Conservation (phyloP, 2,329 filamentous ascomycete species). For the Aspergillus sp. region DNA sequence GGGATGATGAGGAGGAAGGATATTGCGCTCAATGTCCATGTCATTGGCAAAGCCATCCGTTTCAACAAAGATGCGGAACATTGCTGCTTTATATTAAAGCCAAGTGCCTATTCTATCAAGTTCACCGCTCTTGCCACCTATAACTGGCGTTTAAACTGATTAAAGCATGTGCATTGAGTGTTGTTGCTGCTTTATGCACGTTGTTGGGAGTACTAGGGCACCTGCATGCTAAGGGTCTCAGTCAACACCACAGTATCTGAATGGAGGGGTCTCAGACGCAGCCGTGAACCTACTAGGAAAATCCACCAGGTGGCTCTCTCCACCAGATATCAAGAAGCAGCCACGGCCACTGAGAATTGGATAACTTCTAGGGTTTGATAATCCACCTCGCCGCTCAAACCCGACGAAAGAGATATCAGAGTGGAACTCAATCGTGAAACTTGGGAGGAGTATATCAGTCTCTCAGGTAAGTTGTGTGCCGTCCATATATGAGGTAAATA, state of each 20-base stretch:
- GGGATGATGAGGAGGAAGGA: constrained; percentile 4
- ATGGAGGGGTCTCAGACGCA: constrained; percentile 25
- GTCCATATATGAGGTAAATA: not conserved
- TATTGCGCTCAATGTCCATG: constrained; percentile 6
- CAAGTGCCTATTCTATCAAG: constrained; percentile 11
- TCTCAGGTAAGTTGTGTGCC: not conserved
- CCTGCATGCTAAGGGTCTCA: constrained; percentile 25
- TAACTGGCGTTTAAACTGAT: constrained; percentile 6
- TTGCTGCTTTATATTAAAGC: constrained; percentile 20
- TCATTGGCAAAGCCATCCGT: constrained; percentile 10
- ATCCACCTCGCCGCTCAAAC: not conserved
- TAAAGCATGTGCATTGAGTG: constrained; percentile 9
- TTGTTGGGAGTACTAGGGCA: constrained; percentile 23
- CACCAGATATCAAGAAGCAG: not conserved
- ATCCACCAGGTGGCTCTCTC: not conserved
- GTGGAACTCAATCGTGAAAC: not conserved
- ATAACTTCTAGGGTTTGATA: no score
- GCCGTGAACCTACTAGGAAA: constrained; percentile 11
- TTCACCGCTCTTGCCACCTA: constrained; percentile 28
- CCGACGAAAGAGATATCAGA: not conserved
- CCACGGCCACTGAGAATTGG: not conserved
- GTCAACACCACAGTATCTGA: constrained; percentile 19
- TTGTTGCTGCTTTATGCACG: constrained; percentile 17
- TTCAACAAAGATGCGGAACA: constrained; percentile 16
- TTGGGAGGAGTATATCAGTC: not conserved